These are phyloP conservation scores for Podaxis sp. DNA, from an alignment of 768 basidiomycete species.

Conservation along the genomic window DNA sequence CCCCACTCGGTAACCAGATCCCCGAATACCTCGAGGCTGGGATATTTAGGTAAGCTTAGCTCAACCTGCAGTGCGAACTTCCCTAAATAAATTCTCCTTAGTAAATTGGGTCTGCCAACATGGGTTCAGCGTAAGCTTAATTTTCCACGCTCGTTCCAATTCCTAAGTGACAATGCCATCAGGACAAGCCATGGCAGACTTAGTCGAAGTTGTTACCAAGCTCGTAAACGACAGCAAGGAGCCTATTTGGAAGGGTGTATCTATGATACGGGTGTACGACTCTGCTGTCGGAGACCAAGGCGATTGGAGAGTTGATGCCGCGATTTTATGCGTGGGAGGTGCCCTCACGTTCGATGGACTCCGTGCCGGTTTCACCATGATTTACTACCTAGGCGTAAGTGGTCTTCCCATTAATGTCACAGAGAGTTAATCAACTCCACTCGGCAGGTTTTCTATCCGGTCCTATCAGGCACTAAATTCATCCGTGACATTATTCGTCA, in stretches of 20 bases:
- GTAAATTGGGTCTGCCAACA: background rate
- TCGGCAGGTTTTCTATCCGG: background rate
- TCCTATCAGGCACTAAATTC: background rate
- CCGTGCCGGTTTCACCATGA: background rate
- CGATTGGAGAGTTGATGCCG: no score
- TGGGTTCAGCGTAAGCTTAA: background rate
- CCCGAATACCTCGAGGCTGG: background rate
- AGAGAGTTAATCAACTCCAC: background rate
- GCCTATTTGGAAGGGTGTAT: no score
- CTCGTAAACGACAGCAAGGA: background rate
- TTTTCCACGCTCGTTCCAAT: background rate
- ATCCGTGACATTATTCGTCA: background rate
- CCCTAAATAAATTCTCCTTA: background rate
- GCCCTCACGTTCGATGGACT: background rate
- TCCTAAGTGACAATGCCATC: background rate
- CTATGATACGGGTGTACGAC: no score
- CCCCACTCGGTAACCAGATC: background rate
- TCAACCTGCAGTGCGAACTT: background rate
- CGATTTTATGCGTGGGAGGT: no score
- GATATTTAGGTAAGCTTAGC: background rate
- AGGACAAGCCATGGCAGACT: background rate
- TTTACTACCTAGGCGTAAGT: background rate
- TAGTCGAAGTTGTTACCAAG: background rate
- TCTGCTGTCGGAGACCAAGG: background rate
- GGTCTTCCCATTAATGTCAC: background rate